Evolutionary conservation across 495 filamentous ascomycete species (phyloP), one percentile per base, ranked within the genome.

Genomic region (Penicillium flavigenum): DNA sequence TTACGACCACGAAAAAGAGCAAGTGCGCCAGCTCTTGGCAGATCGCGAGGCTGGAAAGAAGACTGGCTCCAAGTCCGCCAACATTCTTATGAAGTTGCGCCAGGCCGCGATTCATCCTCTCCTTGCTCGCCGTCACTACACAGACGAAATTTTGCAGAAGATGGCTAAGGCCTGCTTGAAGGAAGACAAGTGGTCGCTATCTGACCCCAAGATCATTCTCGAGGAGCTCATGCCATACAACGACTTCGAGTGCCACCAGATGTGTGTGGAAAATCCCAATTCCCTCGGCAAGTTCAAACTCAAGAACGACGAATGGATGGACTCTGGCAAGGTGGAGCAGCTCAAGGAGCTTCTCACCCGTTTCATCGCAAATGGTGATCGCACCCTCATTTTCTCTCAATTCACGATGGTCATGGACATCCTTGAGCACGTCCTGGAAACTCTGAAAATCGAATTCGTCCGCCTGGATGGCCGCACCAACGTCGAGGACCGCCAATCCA

Each of bases 91-190:
- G 86, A 87, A 89, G 59, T 81, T 97, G 19, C 88, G 92, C 17
- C 90, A 96, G 69, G 91, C 94, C 5, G 88, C 95, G 0, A 96
- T 98, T 34, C 95, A 98, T 67, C 89, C 94, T 1, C 81, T 96
- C 27, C 81, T 98, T 17, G 92, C 94, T 69, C 82, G 94, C 8
- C 83, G 85, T 6, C 80, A 88, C 49, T 98, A 92, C 71, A 83
- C 79, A 12, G 86, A 96, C 56, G 71, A 79, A 6, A 84, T 78
- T 31, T 83, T 98, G 29, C 76, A 78, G 49, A 87, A 91, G 62
- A 96, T 98, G 80, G 78, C 88, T 5, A 83, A 89, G 52, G 83
- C 86, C 4, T 81, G 91, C 52, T 78, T 92, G 65, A 84, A 81
- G 62, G 84, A 90, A 60, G 75, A 82, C 6, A 74, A 78, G 27